Evolutionary conservation across 768 basidiomycete species (phyloP), one percentile per base, ranked within the genome.

Genomic region (Tulasnella sp.): DNA sequence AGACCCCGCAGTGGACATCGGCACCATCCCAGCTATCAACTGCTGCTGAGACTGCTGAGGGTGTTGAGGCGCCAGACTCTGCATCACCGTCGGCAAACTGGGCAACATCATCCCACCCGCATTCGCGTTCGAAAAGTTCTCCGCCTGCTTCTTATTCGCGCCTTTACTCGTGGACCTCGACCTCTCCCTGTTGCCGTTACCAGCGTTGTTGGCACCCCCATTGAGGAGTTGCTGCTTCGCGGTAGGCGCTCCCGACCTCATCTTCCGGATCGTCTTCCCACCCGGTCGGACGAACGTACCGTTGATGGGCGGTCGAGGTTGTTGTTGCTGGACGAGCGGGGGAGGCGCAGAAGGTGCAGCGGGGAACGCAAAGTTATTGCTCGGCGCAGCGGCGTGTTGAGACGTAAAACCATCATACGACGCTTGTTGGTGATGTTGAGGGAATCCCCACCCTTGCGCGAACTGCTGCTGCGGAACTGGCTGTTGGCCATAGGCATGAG

Each of bases 261-360:
- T 49, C 56, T 59, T 59, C 44, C 56, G 43, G 29, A 51, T 42
- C 21, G 56, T 59, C 56, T 50, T 59, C 23, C 56, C 56, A 30
- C 56, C 56, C 11, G 56, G 56, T 52, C 56, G 44, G 2, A 59
- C 58, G 42, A 24, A 59, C 13, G 58, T 43, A 15, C 45, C 48
- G 50, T 59, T 45, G 17, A 19, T 13, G 30, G 42, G 55, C 5
- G 47, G 27, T 54, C 17, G 51, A 21, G 41, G 55, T 59, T 44
- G 48, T 13, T 34, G 55, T 59, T 44, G 48, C 17, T 34, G 4
- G 58, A 29, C 21, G 19, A 23, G 47, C 19, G 47, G 47, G 27
- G 47, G 47, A 7, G 19, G 47, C 5, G 7, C 19, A n/a, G 47
- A 7, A n/a, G 19, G 47, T n/a, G n/a, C n/a, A 48, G 47, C 47